These are phyloP conservation scores for Claviceps quebecensis DNA, from an alignment of 2,329 filamentous ascomycete species.

Conservation along the genomic window DNA sequence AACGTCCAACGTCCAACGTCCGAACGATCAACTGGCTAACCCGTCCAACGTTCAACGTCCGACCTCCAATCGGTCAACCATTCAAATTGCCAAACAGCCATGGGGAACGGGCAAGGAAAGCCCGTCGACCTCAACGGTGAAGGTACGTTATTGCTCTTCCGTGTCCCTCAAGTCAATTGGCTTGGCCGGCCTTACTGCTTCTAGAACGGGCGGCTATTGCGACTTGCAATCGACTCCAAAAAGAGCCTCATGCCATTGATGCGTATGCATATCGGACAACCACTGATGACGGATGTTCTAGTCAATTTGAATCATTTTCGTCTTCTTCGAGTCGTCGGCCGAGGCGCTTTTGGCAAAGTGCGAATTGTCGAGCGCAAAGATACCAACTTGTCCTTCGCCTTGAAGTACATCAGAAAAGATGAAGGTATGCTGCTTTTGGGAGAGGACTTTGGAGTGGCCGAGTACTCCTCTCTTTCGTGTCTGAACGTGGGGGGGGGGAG, in stretches of 20 bases:
- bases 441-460: neutral
- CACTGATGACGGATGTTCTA: constrained; percentile 21
- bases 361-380: constrained; percentile 97
- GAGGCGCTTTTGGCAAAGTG: constrained; percentile 96
- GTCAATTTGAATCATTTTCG: constrained; percentile 98
- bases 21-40: too few relatives aligned
- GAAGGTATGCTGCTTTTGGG: constrained; percentile 49
- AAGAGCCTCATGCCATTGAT: neutral
- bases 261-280: neutral
- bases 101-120: constrained; percentile 95
- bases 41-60: too few relatives aligned
- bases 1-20: too few relatives aligned
- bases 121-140: constrained; percentile 85
- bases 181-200: neutral
- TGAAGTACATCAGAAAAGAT: constrained; percentile 98
- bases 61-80: too few relatives aligned
- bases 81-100: constrained; percentile 36
- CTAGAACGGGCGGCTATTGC: neutral
- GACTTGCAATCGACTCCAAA: neutral
- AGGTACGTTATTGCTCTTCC: constrained; percentile 39
- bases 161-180: constrained; percentile 1
- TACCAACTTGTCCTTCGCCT: constrained; percentile 79
- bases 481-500: too few relatives aligned
- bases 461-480: neutral
- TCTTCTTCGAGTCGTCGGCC: constrained; percentile 84